A percentile compares a stretch with the other conserved stretches of the same genome.
phyloP scores from a whole-genome alignment of 495 filamentous ascomycete species.

The Lophium mytilinum region DNA sequence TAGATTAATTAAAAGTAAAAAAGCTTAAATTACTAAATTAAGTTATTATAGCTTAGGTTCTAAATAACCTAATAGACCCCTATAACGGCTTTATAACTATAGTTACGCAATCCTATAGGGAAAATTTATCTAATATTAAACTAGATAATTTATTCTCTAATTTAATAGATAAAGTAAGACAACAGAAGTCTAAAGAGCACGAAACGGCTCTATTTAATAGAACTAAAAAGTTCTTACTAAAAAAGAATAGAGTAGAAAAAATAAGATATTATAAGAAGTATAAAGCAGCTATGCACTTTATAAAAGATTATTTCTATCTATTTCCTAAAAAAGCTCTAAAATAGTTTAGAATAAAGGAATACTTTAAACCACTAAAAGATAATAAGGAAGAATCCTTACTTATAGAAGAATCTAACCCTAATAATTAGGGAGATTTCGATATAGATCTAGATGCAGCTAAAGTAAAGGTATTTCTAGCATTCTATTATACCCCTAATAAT shows the following conservation, averaged over 20 bases:
- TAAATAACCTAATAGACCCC: neutral
- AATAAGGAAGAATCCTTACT: neutral
- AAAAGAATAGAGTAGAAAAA: neutral
- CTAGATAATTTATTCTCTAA: constrained; percentile 3
- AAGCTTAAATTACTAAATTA: neutral
- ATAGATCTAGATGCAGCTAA: too few species aligned
- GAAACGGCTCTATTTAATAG: neutral
- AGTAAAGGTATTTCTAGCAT: neutral
- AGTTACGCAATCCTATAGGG: neutral
- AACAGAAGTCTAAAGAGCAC: neutral
- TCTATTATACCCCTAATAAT: neutral
- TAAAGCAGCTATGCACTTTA: neutral
- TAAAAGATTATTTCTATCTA: neutral
- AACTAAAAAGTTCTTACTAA: too few species aligned
- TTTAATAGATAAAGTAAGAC: neutral
- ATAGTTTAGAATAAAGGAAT: neutral
- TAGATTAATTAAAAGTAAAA: neutral
- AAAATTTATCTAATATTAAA: neutral
- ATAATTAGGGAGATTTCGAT: too few species aligned
- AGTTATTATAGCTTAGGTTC: neutral
- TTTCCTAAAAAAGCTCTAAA: neutral
- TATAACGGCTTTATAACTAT: constrained; percentile 1
- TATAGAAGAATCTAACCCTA: too few species aligned
- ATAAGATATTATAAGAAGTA: neutral
- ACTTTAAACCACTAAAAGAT: too few species aligned